Evolutionary conservation across 306 rosid genomes (phyloP), one percentile per base, ranked within the genome.

Genomic region (Dalbergia cochinchinensis): DNA sequence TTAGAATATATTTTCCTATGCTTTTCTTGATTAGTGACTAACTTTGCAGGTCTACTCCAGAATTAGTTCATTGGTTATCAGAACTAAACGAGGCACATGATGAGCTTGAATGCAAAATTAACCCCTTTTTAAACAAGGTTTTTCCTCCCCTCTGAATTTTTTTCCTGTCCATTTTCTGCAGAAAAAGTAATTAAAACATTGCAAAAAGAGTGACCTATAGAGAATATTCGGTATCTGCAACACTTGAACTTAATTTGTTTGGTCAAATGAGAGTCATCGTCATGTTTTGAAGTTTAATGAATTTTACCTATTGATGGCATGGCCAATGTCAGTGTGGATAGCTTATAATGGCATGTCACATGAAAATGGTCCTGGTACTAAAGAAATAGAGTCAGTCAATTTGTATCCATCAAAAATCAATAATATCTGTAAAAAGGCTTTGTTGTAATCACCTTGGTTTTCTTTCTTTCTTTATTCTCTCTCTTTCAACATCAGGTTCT

Each of bases 21-120:
- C 22, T 72, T 26, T 82, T 63, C 67, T 65, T 73, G 65, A 31
- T 64, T 51, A 50, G 64, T 60, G 74, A 54, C 37, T 71, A 48
- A 70, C 73, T 79, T 74, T 82, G 74, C 94, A 94, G 98, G 75
- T 88, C 97, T 70, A 92, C 97, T 72, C 94, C 97, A 2, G 97
- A 94, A 74, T 85, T 92, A 73, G 82, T 87, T 84, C 89, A 87
- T 78, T 88, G 93, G 91, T 89, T 91, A 81, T 86, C 92, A 31
- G 97, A 94, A 83, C 88, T 94, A 59, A 84, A 89, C 81, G 88
- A 90, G 77, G 92, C 97, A 41, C 88, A 79, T 83, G 89, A 83
- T 59, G 84, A 86, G 69, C 96, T 92, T 57, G 96, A 92, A 85
- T 65, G 58, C 84, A 88, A 81, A 85, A 86, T 90, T 55, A 79